Evolutionary conservation across 106 monocot species (phyloP), one percentile per base, ranked within the genome.

Genomic region (Agapanthus africanus): DNA sequence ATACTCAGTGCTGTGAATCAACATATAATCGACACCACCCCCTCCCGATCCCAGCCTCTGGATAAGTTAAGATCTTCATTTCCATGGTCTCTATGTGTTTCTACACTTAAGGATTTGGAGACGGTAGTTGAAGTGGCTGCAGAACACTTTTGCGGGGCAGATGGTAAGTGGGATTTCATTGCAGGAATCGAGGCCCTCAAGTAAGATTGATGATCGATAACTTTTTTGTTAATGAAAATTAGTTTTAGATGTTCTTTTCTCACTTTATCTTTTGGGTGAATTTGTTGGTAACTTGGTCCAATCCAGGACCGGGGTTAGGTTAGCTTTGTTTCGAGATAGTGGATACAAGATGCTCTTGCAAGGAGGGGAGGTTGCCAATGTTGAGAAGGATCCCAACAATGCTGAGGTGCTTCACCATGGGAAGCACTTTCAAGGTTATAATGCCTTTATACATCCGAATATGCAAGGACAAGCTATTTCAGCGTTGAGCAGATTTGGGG

Each of bases 301-400:
- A 67, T 74, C 65, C 68, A 95, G 95, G 88, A 91, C 71, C 71
- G 35, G 86, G 60, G 81, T 82, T 38, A 83, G 95, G 44, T 74
- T 95, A 65, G 91, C 80, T 65, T 81, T 78, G 50, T 78, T 95
- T 64, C 50, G 68, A 9, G 86, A 91, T 59, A 84, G 88, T 62
- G 91, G 95, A n/a, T 95, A 84, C 67, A 84, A 79, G 73, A 86
- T 95, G 86, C 86, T 95, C 28, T 54, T 95, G 71, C 88, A 95
- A 84, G 95, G 91, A 70, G 95, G 95, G 38, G 95, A 84, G 70
- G 39, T 69, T 7, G 64, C 39, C 44, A 88, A 95, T 69, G 68
- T 49, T 39, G 78, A 78, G 63, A 37, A 26, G 11, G 36, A 11
- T 11, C 42, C 37, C 34, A 38, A 38, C 21, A 42, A 66, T 52